phyloP scores from a whole-genome alignment of 345 rosid genomes.

The Carallia pectinifolia region DNA sequence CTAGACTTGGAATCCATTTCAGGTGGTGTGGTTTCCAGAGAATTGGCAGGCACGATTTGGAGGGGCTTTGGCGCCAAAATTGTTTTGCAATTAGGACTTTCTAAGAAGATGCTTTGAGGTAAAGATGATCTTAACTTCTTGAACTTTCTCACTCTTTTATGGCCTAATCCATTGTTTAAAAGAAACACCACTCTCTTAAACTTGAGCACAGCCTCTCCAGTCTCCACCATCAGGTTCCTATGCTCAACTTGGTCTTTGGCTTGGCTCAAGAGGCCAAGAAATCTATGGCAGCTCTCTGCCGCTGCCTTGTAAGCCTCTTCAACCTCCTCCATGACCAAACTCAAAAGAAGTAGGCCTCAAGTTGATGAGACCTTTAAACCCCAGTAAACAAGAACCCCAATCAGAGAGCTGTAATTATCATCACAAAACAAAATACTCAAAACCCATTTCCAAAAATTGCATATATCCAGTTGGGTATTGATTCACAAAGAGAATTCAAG shows the following conservation, averaged over 20 bases:
- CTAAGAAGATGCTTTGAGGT: conserved; percentile 57
- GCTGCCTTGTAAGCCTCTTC: conserved; percentile 29
- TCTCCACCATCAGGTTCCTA: conserved; percentile 42
- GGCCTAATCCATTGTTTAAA: conserved; percentile 40
- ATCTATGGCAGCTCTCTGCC: conserved; percentile 30
- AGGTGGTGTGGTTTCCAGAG: conserved; percentile 18
- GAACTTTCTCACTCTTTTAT: conserved; percentile 48
- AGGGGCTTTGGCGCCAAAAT: conserved; percentile 65
- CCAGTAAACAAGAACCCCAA: conserved; percentile 6
- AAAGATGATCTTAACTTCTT: conserved; percentile 50
- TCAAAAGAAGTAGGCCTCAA: conserved; percentile 17
- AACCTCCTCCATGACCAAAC: conserved; percentile 28
- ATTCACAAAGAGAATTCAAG: conserved; percentile 9
- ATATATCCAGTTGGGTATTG: conserved; percentile 3
- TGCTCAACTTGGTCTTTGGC: conserved; percentile 37
- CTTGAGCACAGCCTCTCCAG: conserved; percentile 52
- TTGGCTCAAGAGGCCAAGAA: conserved; percentile 47
- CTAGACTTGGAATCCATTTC: conserved; percentile 35
- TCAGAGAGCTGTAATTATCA: conserved; percentile 1
- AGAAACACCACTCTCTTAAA: conserved; percentile 61
- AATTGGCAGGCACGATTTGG: conserved; percentile 45
- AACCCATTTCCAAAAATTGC: conserved; percentile 18
- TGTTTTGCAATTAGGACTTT: conserved; percentile 43
- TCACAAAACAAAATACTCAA: not conserved
- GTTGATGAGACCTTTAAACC: conserved; percentile 10